phyloP scores from a whole-genome alignment of 2,329 filamentous ascomycete genomes.

The Nectriaceae sp. region DNA sequence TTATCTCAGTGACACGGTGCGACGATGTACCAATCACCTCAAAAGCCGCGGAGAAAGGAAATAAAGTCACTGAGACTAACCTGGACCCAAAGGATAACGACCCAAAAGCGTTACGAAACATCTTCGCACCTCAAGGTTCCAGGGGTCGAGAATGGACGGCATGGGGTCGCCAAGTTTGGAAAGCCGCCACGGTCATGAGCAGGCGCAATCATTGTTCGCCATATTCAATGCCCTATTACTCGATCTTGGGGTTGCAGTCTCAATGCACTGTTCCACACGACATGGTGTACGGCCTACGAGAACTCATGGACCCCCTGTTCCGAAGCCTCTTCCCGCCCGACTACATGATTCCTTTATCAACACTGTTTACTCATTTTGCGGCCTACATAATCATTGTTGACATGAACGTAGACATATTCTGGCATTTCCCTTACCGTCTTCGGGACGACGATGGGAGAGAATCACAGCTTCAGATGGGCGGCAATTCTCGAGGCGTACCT shows the following conservation, averaged over 20 bases:
- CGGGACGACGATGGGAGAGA: neutral
- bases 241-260: neutral
- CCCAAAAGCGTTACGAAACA: too few species aligned
- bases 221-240: neutral
- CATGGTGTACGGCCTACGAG: neutral
- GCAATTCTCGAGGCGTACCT: too few species aligned
- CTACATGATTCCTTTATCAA: neutral
- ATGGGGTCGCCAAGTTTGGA: neutral
- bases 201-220: neutral
- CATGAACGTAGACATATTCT: neutral
- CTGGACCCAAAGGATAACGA: too few species aligned
- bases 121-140: too few species aligned
- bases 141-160: neutral
- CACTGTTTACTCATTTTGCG: neutral
- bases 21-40: too few species aligned
- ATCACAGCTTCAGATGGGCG: too few species aligned
- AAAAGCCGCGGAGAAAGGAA: too few species aligned
- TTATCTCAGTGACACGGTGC: too few species aligned
- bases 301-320: neutral
- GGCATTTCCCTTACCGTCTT: neutral
- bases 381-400: neutral
- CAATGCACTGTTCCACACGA: neutral
- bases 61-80: too few species aligned
- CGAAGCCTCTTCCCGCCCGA: neutral
- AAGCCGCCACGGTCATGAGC: neutral